phyloP scores from a whole-genome alignment of 441 rosid genomes.

The Flueggea neowawraea region DNA sequence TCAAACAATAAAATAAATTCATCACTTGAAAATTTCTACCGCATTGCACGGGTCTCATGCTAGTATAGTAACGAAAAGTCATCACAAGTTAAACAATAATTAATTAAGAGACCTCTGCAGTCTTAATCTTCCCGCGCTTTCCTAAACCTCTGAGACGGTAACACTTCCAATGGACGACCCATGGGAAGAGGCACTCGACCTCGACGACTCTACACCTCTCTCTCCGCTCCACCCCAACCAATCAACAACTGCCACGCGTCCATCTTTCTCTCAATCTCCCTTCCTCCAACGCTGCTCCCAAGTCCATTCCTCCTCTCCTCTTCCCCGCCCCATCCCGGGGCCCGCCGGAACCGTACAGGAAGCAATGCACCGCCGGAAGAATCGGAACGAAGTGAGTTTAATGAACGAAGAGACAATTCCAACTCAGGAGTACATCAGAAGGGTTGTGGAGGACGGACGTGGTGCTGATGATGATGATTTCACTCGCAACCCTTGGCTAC shows the following conservation, averaged over 20 bases:
- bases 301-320: slow-evolving; percentile 2
- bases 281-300: slow-evolving; percentile 2
- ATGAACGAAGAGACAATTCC: slow-evolving; percentile 30
- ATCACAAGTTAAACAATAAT: no score
- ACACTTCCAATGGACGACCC: no score
- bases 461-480: slow-evolving; percentile 52
- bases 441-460: slow-evolving; percentile 50
- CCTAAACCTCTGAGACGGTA: no score
- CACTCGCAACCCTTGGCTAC: slow-evolving; percentile 54
- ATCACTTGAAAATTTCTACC: no score
- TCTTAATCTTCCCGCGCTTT: no score
- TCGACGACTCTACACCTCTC: no score
- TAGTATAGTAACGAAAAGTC: no score
- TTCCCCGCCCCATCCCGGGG: slow-evolving; percentile 46
- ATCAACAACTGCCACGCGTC: slow-evolving; percentile 8
- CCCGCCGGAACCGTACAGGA: slow-evolving; percentile 65
- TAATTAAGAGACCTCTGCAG: no score
- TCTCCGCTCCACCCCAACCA: no score
- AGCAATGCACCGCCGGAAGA: slow-evolving; percentile 58
- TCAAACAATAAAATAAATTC: no score
- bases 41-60: no score
- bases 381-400: slow-evolving; percentile 16
- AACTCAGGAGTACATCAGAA: slow-evolving; percentile 76
- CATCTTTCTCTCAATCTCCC: slow-evolving; percentile 14
- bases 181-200: no score